A percentile compares a stretch with the other conserved stretches of the same genome.
phyloP scores from a whole-genome alignment of 176 grass and related monocot genomes.

The Lolium rigidum region DNA sequence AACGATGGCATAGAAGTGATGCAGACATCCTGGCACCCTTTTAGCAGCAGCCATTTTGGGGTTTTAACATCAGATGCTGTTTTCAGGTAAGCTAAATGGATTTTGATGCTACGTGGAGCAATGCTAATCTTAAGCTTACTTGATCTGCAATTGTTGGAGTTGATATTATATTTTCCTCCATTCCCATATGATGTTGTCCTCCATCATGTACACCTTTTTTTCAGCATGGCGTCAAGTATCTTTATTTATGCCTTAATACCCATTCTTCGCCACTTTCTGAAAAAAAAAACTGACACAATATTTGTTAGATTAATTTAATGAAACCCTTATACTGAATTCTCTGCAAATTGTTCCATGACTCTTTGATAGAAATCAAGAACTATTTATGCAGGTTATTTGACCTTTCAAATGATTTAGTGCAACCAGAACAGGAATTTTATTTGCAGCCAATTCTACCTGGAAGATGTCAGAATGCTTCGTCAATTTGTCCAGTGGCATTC shows the following conservation, averaged over 20 bases:
- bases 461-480: slow-evolving; percentile 74
- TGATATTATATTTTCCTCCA: background rate
- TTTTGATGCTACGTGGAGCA: slow-evolving; percentile 6
- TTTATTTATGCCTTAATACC: background rate
- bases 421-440: slow-evolving; percentile 89
- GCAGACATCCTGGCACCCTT: slow-evolving; percentile 91
- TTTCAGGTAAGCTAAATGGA: slow-evolving; percentile 68
- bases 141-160: slow-evolving; percentile 26
- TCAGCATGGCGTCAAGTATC: background rate
- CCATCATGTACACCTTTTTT: slow-evolving; percentile 6
- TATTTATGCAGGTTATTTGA: slow-evolving; percentile 84
- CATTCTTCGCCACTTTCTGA: background rate
- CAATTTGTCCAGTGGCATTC: slow-evolving; percentile 84
- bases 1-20: slow-evolving; percentile 76
- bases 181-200: slow-evolving; percentile 3
- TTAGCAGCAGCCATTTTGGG: slow-evolving; percentile 77
- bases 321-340: slow-evolving; percentile 6
- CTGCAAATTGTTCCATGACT: slow-evolving; percentile 5
- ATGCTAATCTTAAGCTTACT: slow-evolving; percentile 2
- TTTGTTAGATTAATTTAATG: slow-evolving; percentile 3
- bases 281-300: background rate
- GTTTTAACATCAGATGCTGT: slow-evolving; percentile 93
- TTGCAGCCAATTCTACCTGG: slow-evolving; percentile 78
- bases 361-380: slow-evolving; percentile 37
- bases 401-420: slow-evolving; percentile 80